These are phyloP conservation scores for Malus hybrid DNA, from an alignment of 331 rosid species.

Conservation along the genomic window DNA sequence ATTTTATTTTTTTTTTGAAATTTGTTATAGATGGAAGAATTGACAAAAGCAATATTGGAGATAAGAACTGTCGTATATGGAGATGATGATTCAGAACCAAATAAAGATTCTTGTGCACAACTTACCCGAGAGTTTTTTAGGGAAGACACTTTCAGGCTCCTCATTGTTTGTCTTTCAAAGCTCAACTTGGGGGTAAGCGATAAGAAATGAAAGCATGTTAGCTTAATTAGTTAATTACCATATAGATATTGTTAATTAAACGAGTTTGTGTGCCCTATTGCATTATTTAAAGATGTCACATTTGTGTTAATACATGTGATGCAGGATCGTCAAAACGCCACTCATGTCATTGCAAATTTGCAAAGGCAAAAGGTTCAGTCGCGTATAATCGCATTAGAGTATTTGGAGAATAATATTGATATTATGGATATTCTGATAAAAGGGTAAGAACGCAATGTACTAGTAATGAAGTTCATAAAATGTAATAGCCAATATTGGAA, in stretches of 20 bases:
- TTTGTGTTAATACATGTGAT: neutral
- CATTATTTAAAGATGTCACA: neutral
- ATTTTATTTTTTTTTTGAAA: neutral
- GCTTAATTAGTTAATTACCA: neutral
- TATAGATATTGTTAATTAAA: neutral
- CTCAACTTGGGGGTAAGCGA: slow-evolving; percentile 28
- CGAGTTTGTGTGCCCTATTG: neutral
- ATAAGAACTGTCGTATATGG: slow-evolving; percentile 32
- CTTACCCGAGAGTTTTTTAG: slow-evolving; percentile 36
- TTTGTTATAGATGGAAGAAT: slow-evolving; percentile 21
- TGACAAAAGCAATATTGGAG: slow-evolving; percentile 29
- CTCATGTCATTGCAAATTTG: slow-evolving; percentile 36
- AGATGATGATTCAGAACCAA: slow-evolving; percentile 29
- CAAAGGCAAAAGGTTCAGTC: slow-evolving; percentile 36
- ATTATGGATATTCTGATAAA: slow-evolving; percentile 26
- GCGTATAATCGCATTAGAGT: slow-evolving; percentile 29
- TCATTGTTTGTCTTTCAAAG: slow-evolving; percentile 26
- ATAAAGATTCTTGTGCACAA: slow-evolving; percentile 30
- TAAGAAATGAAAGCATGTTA: neutral
- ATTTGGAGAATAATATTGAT: slow-evolving; percentile 37
- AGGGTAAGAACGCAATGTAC: slow-evolving; percentile 15
- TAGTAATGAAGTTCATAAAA: too few species aligned
- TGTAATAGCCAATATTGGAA: neutral
- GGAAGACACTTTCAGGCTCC: slow-evolving; percentile 26
- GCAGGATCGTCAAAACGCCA: slow-evolving; percentile 34